Evolutionary conservation across 768 basidiomycete genomes (phyloP).

Genomic region (Phaffia tasmanica): DNA sequence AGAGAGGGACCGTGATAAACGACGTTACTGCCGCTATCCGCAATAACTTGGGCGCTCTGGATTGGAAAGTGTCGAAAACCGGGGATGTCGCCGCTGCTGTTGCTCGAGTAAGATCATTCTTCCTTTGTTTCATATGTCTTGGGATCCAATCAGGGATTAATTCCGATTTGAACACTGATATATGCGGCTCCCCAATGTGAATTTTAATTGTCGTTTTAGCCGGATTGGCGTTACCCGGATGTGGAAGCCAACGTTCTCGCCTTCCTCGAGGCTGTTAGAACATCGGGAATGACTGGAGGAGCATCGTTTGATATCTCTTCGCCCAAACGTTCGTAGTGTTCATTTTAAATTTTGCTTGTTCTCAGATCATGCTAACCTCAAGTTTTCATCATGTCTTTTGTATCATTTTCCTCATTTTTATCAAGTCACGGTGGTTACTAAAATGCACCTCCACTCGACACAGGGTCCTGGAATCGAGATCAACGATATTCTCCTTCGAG

Average conservation of each 20-base stretch:
- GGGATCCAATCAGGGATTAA: background rate
- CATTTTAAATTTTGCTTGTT: background rate
- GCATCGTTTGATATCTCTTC: background rate
- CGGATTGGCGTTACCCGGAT: slow-evolving; percentile 59
- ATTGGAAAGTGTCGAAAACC: slow-evolving; percentile 84
- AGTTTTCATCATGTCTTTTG: background rate
- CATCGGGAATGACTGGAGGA: background rate
- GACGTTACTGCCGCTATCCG: slow-evolving; percentile 72
- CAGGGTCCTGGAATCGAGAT: background rate
- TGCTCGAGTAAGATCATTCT: slow-evolving; percentile 49
- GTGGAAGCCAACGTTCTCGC: slow-evolving; percentile 66
- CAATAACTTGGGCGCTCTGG: slow-evolving; percentile 65
- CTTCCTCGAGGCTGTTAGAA: slow-evolving; percentile 45
- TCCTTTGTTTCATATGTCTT: background rate
- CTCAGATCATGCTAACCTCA: background rate
- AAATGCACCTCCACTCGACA: background rate
- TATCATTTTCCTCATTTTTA: no score
- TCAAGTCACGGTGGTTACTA: slow-evolving; percentile 7
- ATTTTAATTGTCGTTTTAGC: background rate
- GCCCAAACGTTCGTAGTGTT: background rate
- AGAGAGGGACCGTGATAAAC: slow-evolving; percentile 86
- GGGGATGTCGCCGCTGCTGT: slow-evolving; percentile 76
- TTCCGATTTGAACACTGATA: background rate
- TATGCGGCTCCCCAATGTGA: slow-evolving; percentile 1
- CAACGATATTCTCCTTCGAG: slow-evolving; percentile 4